Conservation (phyloP, 2,329 filamentous ascomycete genomes). For the Diaporthe sp. region DNA sequence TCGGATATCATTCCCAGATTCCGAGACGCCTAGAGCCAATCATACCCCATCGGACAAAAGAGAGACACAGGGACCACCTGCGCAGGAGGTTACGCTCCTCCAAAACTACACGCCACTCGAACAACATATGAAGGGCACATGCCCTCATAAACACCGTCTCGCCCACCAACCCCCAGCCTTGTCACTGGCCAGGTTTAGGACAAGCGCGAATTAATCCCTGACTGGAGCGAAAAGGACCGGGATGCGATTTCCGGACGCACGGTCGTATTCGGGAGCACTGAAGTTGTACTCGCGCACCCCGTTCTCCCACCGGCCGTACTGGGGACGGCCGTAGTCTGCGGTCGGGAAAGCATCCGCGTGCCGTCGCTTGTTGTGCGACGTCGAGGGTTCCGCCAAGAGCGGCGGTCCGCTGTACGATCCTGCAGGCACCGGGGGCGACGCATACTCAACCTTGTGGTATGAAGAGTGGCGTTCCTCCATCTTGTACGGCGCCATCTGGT, state of each 20-base stretch:
- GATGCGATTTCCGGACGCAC: slow-evolving; percentile 20
- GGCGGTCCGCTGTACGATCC: slow-evolving; percentile 14
- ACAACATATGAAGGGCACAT: neutral
- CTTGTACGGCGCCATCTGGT: slow-evolving; percentile 18
- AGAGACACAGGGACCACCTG: neutral
- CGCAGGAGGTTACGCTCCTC: neutral
- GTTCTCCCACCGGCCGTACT: slow-evolving; percentile 31
- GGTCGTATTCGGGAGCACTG: slow-evolving; percentile 23
- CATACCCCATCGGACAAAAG: slow-evolving; percentile 1
- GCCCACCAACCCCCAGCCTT: neutral
- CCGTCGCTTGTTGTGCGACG: slow-evolving; percentile 28
- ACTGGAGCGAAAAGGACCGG: slow-evolving; percentile 13
- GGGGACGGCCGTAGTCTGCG: slow-evolving; percentile 27
- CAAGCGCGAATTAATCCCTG: neutral
- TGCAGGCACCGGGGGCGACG: slow-evolving; percentile 1
- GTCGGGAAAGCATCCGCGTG: slow-evolving; percentile 29
- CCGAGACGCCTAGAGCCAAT: slow-evolving; percentile 23
- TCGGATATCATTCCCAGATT: slow-evolving; percentile 28
- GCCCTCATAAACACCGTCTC: neutral
- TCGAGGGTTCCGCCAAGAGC: neutral
- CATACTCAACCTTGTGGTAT: slow-evolving; percentile 23
- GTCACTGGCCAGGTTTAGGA: too few relatives aligned
- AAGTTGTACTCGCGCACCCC: slow-evolving; percentile 15
- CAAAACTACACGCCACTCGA: neutral
- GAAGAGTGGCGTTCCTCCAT: slow-evolving; percentile 11